These are phyloP conservation scores for Dictyostelium firmibasis DNA, from an alignment of 78 protist species.

Conservation along the genomic window DNA sequence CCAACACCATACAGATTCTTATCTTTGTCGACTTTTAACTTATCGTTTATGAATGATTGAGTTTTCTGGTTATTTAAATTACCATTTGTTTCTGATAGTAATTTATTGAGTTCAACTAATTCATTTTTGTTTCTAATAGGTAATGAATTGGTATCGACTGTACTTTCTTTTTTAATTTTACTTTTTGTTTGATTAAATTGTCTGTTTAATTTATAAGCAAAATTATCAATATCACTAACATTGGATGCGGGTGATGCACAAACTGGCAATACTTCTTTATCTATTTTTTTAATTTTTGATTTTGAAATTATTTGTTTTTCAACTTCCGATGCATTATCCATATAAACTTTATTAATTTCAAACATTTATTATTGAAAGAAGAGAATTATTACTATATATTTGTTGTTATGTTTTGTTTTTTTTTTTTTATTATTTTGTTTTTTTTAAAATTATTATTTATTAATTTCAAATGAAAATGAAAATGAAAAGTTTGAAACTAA, in stretches of 20 bases:
- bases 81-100: neutral
- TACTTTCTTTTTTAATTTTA: neutral
- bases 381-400: too few relatives aligned
- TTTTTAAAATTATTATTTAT: too few relatives aligned
- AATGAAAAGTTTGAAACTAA: neutral
- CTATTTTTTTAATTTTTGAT: neutral
- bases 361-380: neutral
- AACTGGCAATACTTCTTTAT: neutral
- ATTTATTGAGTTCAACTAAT: neutral
- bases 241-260: neutral
- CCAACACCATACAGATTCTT: neutral
- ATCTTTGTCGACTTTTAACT: neutral
- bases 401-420: too few relatives aligned
- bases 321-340: neutral
- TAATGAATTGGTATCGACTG: neutral
- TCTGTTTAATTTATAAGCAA: neutral
- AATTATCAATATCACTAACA: neutral
- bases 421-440: too few relatives aligned
- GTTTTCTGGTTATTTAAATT: neutral
- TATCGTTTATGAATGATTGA: neutral
- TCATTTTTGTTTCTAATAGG: neutral
- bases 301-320: neutral
- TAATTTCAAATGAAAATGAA: too few relatives aligned
- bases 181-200: neutral
- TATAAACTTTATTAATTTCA: slow-evolving; percentile 1